Evolutionary conservation across 1,139 yeast genomes (phyloP).

Genomic region (Kluyveromyces sp.): DNA sequence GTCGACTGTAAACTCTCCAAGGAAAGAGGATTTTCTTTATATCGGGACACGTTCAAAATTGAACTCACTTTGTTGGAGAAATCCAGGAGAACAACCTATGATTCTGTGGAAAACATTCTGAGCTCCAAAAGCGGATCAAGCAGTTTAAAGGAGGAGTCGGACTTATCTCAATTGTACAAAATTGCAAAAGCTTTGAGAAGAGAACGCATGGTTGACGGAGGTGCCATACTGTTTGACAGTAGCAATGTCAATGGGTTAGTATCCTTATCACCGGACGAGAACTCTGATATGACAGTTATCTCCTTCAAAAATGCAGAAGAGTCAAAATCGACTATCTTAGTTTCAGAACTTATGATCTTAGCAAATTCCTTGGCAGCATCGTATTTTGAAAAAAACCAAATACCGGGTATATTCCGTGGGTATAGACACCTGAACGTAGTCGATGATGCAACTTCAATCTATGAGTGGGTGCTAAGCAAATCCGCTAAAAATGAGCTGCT

Average conservation of each 20-base stretch:
- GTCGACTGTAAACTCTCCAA: constrained; percentile 29
- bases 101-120: constrained; percentile 41
- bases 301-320: constrained; percentile 23
- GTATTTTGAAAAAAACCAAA: constrained; percentile 39
- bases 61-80: constrained; percentile 38
- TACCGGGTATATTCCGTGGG: constrained; percentile 55
- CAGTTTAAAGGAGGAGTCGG: constrained; percentile 22
- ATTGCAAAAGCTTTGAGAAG: constrained; percentile 34
- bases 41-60: constrained; percentile 30
- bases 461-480: constrained; percentile 25
- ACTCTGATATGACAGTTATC: constrained; percentile 14
- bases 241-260: constrained; percentile 24
- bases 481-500: constrained; percentile 21
- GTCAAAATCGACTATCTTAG: constrained; percentile 48
- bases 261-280: constrained; percentile 11
- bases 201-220: constrained; percentile 28
- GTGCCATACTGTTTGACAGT: constrained; percentile 35
- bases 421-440: constrained; percentile 37
- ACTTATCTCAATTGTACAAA: constrained; percentile 33
- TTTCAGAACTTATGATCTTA: constrained; percentile 75
- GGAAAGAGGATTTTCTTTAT: constrained; percentile 26
- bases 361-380: constrained; percentile 62
- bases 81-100: constrained; percentile 45
- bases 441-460: constrained; percentile 25
- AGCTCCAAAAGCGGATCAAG: constrained; percentile 7